Evolutionary conservation across 139 green algal genomes (phyloP).

Genomic region (Protoeuglena noctilucae): DNA sequence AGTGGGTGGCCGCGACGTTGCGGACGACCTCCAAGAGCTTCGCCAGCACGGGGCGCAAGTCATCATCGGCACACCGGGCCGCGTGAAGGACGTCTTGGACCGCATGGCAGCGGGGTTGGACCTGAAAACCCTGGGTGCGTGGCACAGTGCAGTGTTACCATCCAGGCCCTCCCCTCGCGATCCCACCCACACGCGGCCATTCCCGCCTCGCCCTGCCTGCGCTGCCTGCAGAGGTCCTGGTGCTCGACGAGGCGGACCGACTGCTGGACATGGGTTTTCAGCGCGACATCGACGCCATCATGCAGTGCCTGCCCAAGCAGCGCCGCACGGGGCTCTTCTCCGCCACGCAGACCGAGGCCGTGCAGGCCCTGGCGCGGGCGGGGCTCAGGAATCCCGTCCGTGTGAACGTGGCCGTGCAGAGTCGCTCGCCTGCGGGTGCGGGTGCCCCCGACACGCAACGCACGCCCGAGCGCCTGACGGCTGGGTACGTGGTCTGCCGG

Average conservation of each 20-base stretch:
- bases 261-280: conserved; percentile 90
- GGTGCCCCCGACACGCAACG: conserved; percentile 15
- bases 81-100: conserved; percentile 74
- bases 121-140: conserved; percentile 35
- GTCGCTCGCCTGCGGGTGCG: not conserved
- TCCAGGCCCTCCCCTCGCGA: too few relatives aligned
- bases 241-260: conserved; percentile 92
- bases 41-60: conserved; percentile 21
- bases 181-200: not conserved
- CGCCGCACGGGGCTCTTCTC: conserved; percentile 85
- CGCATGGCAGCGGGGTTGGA: conserved; percentile 35
- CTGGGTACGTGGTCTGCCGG: conserved; percentile 42
- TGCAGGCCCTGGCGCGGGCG: conserved; percentile 68
- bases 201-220: not conserved
- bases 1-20: conserved; percentile 17
- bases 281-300: conserved; percentile 11
- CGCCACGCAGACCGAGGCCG: conserved; percentile 82
- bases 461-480: conserved; percentile 47
- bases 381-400: conserved; percentile 81
- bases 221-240: conserved; percentile 60
- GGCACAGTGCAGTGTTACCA: too few relatives aligned
- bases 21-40: conserved; percentile 1
- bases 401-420: conserved; percentile 47
- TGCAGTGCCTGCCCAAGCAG: conserved; percentile 60
- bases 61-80: conserved; percentile 82